A percentile compares a stretch with the other conserved stretches of the same genome.
Conservation (phyloP, 208 protist species). For the Leishmania turanica region DNA sequence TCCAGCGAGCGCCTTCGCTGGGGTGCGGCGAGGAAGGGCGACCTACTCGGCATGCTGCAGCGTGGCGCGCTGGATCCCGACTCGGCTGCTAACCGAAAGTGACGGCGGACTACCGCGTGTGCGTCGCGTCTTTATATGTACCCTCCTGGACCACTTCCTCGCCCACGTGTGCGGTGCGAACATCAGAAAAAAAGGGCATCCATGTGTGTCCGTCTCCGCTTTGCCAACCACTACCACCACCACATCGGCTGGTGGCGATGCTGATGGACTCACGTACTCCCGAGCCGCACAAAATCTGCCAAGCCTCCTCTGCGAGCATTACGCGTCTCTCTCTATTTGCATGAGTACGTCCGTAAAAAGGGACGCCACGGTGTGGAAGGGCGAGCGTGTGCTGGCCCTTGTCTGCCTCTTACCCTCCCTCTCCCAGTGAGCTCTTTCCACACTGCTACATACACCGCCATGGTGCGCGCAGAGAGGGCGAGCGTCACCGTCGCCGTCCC, state of each 20-base stretch:
- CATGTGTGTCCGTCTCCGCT: neutral
- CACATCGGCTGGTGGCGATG: neutral
- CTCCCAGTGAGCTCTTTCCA: neutral
- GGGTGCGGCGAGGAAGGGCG: constrained; percentile 39
- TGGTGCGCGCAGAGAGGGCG: neutral
- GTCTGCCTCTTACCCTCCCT: neutral
- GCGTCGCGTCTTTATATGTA: neutral
- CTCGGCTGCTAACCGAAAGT: constrained; percentile 18
- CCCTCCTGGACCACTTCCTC: neutral
- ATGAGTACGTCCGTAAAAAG: neutral
- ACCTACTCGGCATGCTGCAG: constrained; percentile 77
- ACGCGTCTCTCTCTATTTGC: neutral
- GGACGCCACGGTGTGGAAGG: neutral
- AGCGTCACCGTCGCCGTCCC: neutral
- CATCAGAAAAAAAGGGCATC: neutral
- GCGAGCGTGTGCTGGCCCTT: neutral
- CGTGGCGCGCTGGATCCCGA: constrained; percentile 62
- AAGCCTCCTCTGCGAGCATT: neutral
- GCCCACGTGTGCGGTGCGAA: neutral
- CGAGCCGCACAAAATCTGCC: neutral
- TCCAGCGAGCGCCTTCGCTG: constrained; percentile 44
- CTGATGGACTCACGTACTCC: neutral
- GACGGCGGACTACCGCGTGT: neutral
- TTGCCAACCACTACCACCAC: neutral
- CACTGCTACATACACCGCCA: neutral